Conservation (phyloP, 176 grass and related monocot genomes). For the Phragmites australis region DNA sequence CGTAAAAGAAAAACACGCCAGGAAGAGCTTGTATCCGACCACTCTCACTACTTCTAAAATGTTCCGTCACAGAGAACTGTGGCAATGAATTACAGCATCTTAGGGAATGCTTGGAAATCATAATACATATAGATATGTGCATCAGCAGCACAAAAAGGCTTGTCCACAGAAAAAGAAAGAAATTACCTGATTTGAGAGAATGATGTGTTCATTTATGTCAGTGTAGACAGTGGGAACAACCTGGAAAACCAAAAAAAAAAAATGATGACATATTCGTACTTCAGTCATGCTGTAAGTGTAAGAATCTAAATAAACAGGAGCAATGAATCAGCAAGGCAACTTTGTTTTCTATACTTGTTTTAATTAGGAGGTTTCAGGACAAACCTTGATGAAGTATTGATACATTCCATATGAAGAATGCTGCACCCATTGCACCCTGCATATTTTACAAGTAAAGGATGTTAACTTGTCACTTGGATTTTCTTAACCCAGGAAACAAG, state of each 20-base stretch:
- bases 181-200: conserved; percentile 93
- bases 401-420: conserved; percentile 90
- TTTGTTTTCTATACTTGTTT: background rate
- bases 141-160: conserved; percentile 4
- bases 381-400: conserved; percentile 96
- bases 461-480: conserved; percentile 16
- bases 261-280: conserved; percentile 12
- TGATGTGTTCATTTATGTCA: conserved; percentile 78
- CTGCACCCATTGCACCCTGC: conserved; percentile 79
- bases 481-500: background rate
- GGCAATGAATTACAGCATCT: conserved; percentile 34
- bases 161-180: conserved; percentile 18
- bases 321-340: conserved; percentile 30
- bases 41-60: conserved; percentile 79
- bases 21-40: conserved; percentile 78
- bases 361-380: conserved; percentile 15
- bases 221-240: conserved; percentile 90
- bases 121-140: background rate
- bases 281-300: background rate
- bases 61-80: conserved; percentile 96
- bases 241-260: conserved; percentile 43
- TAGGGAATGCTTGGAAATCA: conserved; percentile 24
- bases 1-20: conserved; percentile 98
- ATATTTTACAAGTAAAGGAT: conserved; percentile 39
- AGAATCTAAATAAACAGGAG: background rate